A percentile compares a stretch with the other conserved stretches of the same genome.
These are phyloP conservation scores for Tetrahymena borealis DNA, from an alignment of 73 alveolate species.

Conservation along the genomic window DNA sequence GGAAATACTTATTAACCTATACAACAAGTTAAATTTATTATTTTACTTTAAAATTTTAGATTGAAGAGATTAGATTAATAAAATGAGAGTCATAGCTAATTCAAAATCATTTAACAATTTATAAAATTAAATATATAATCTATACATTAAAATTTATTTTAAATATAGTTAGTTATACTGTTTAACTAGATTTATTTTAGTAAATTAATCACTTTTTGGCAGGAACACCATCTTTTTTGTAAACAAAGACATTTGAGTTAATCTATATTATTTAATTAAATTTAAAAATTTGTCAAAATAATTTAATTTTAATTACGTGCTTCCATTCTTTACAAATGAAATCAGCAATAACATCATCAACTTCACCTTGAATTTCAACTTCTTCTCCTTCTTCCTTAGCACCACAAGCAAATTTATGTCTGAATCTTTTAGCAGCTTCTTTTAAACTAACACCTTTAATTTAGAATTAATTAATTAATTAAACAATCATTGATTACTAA, in stretches of 20 bases:
- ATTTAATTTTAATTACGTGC: neutral
- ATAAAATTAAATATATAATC: no score
- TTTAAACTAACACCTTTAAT: neutral
- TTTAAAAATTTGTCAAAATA: neutral
- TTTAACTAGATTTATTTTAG: neutral
- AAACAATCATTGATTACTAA: no score
- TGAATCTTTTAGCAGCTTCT: slow-evolving; percentile 1
- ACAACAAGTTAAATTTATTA: no score
- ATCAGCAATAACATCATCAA: neutral
- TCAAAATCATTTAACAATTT: no score
- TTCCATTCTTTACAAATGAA: neutral
- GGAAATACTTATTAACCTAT: no score
- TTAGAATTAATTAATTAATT: neutral
- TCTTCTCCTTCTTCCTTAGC: neutral
- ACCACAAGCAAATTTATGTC: neutral
- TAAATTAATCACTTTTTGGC: neutral
- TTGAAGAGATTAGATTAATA: no score
- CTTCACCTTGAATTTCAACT: neutral
- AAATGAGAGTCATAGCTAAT: no score
- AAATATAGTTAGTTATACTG: no score
- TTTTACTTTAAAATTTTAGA: no score
- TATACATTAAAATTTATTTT: no score
- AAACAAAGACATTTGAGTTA: neutral
- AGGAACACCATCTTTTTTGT: neutral
- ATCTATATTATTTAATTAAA: neutral